Percentiles rank a stretch among this genome's conserved stretches.
Conservation (phyloP, 257 asterid genomes). For the Orobanche coerulescens region DNA sequence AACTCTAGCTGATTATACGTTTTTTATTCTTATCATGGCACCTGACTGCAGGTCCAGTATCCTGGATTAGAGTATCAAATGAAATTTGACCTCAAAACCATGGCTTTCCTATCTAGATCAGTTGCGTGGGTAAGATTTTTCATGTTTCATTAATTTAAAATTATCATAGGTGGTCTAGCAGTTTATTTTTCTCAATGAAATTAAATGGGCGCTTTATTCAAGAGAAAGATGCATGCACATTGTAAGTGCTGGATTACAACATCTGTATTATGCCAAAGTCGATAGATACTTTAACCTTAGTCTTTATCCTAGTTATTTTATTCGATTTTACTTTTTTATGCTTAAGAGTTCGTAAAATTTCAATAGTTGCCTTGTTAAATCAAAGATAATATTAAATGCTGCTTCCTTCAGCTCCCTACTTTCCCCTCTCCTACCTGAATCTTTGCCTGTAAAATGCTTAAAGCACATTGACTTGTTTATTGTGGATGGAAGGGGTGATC, state of each 20-base stretch:
- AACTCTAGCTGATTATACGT: constrained; percentile 1
- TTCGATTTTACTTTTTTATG: neutral
- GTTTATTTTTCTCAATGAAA: constrained; percentile 2
- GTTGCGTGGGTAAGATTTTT: constrained; percentile 64
- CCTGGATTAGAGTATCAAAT: constrained; percentile 87
- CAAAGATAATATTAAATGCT: neutral
- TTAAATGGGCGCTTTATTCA: neutral
- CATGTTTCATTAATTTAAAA: constrained; percentile 7
- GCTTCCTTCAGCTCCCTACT: neutral
- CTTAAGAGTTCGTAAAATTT: neutral
- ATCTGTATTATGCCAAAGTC: neutral
- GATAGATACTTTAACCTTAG: constrained; percentile 3
- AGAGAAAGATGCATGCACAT: constrained; percentile 8
- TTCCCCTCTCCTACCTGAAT: constrained; percentile 5
- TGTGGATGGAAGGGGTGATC: neutral
- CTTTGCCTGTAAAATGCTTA: constrained; percentile 1
- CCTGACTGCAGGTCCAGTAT: constrained; percentile 65
- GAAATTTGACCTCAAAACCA: constrained; percentile 73
- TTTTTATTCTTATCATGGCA: constrained; percentile 14
- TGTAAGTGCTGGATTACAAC: neutral
- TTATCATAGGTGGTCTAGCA: neutral
- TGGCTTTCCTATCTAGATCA: constrained; percentile 59
- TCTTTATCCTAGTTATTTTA: neutral
- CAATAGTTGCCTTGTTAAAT: neutral
- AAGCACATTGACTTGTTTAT: neutral